Percentiles rank a stretch among this genome's conserved stretches.
Evolutionary conservation across 1,284 basidiomycete genomes (phyloP).

Genomic region (Hemileccinum hortonii): DNA sequence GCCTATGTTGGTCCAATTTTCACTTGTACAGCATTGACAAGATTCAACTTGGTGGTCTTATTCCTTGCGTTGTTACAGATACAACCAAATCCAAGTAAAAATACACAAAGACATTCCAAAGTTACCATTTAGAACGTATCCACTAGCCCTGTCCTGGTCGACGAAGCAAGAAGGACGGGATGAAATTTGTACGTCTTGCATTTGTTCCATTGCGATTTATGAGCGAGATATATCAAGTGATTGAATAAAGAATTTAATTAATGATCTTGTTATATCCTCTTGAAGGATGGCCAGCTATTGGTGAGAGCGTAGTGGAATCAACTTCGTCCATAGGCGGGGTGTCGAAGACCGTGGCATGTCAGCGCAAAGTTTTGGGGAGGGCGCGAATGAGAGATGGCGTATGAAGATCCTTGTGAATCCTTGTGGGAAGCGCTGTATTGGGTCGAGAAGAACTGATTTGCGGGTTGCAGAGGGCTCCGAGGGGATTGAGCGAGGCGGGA

Average conservation of each 20-base stretch:
- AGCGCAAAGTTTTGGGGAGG: constrained; percentile 15
- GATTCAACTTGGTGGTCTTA: too few species aligned
- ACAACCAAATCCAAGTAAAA: constrained; percentile 24
- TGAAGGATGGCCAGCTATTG: neutral
- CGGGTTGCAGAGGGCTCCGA: constrained; percentile 24
- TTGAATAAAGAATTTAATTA: constrained; percentile 22
- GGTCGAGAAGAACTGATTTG: constrained; percentile 25
- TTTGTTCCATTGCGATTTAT: constrained; percentile 9
- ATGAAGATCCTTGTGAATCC: constrained; percentile 14
- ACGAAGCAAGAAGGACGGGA: constrained; percentile 17
- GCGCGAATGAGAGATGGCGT: neutral
- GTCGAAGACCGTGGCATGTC: constrained; percentile 13
- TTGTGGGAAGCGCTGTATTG: constrained; percentile 6
- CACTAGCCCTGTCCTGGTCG: neutral
- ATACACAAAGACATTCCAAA: constrained; percentile 20
- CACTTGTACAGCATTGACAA: neutral
- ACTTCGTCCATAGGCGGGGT: constrained; percentile 4
- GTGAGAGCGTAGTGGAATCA: constrained; percentile 5
- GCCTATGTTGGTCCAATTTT: constrained; percentile 24
- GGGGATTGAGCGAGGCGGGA: constrained; percentile 21
- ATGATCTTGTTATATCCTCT: constrained; percentile 5
- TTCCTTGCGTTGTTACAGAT: constrained; percentile 21
- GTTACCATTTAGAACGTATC: constrained; percentile 6
- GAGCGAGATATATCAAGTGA: constrained; percentile 17
- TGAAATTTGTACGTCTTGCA: constrained; percentile 16